Evolutionary conservation across 2,329 filamentous ascomycete species (phyloP).

Genomic region (Talaromyces piceae): DNA sequence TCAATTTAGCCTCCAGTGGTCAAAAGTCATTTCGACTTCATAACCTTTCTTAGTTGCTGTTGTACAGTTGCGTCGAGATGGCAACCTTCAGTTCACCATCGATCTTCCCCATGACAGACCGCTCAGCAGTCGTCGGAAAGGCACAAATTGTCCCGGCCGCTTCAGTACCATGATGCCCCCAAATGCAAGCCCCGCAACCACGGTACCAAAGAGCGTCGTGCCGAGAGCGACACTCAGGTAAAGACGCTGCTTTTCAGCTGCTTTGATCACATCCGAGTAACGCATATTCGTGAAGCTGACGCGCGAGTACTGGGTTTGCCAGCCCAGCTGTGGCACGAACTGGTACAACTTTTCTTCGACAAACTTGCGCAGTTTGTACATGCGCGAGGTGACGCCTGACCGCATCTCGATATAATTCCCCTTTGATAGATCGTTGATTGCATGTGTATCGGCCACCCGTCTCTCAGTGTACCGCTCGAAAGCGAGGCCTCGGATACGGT

Average conservation of each 20-base stretch:
- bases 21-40: too few species aligned
- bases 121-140: constrained; percentile 7
- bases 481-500: constrained; percentile 38
- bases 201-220: constrained; percentile 20
- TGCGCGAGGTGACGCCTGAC: constrained; percentile 65
- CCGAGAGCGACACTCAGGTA: constrained; percentile 43
- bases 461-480: constrained; percentile 67
- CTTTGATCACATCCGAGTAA: constrained; percentile 72
- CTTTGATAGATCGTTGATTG: constrained; percentile 86
- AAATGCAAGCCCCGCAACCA: constrained; percentile 24
- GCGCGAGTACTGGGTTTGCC: constrained; percentile 85
- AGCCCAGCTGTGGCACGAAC: constrained; percentile 69
- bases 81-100: too few species aligned
- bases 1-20: too few species aligned
- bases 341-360: constrained; percentile 78
- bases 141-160: constrained; percentile 18
- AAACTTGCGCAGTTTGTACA: constrained; percentile 74
- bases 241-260: constrained; percentile 61
- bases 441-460: constrained; percentile 70
- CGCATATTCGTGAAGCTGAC: constrained; percentile 91
- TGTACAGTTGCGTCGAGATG: too few species aligned
- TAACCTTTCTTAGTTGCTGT: too few species aligned
- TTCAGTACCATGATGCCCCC: constrained; percentile 26
- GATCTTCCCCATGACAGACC: background rate
- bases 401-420: constrained; percentile 95